Evolutionary conservation across 2,329 filamentous ascomycete species (phyloP), one percentile per base, ranked within the genome.

Genomic region (Botrytis cinerea): DNA sequence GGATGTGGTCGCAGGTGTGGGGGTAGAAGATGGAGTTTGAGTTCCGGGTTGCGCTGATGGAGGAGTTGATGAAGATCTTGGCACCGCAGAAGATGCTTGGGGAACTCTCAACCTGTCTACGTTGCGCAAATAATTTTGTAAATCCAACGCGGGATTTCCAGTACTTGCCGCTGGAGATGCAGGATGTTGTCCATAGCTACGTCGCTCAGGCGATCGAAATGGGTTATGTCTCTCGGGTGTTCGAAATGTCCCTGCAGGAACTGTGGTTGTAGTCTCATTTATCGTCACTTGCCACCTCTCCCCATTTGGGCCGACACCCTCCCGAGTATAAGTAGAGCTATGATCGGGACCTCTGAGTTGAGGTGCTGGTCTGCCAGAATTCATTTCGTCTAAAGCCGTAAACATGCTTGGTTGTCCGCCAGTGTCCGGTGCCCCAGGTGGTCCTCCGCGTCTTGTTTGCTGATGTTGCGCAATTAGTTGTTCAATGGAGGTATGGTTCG

Each of bases 221-320:
- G 25, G 74, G 48, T 74, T 70, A 40, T 75, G 76, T 66, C 77
- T 74, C 22, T 69, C 64, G 22, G 73, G 66, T 12, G 71, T 25
- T 66, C 75, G 76, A 14, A 60, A 38, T 20, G 60, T n/a, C 16
- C 60, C 60, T 62, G 76, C 67, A 25, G 77, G 79, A 70, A 78
- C 38, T 63, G 77, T 78, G 20, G 78, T 77, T 32, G 77, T 80
- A 3, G 83, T 82, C 75, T 87, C 85, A 77, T 87, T 87, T 71
- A 86, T 82, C 4, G 85, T 87, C 71, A 88, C 82, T 60, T 85
- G 85, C 84, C 85, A 87, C 73, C 85, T 82, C 73, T 86, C 83
- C 25, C 87, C 87, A 75, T 88, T 86, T 16, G 86, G 84, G 0
- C 84, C 84, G 46, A 85, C 77, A 14, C 84, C 83, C 78, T 88